Base-by-base conservation (phyloP, 108 stramenopile species). In the Nitzschia sp. region DNA sequence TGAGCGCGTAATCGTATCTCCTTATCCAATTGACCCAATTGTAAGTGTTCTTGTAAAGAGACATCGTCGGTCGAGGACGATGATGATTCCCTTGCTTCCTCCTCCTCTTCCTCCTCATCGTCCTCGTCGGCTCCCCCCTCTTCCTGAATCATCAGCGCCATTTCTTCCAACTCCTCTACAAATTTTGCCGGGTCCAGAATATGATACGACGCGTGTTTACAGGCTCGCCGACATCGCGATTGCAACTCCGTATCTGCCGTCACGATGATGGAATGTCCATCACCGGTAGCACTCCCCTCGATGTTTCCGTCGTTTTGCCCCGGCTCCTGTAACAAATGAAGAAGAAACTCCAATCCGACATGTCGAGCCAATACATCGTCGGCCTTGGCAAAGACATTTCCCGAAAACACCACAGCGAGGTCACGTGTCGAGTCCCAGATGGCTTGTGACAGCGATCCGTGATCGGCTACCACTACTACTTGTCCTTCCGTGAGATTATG, bases 321-420 rank as follows among this genome's bases (percentile, higher is more conserved):
- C 33, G 53, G 50, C 44, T 29, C 55, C 61, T 41, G 38, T 41
- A 41, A 41, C n/a, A n/a, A n/a, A n/a, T n/a, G n/a, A n/a, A n/a
- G n/a, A n/a, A n/a, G n/a, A 41, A 41, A 41, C 13, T 6, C 13
- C 38, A 70, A 70, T 28, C 45, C 52, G 15, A 83, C 67, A 62
- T 74, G 58, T 48, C 75, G 48, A 11, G 85, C 89, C 46, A 90
- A 83, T n/a, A 90, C 78, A 76, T 90, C 89, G 68, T 90, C 89
- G 0, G 89, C 89, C 0, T 84, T 86, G 47, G 68, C 59, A 34
- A 34, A 21, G 38, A 41, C 50, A 19, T 82, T 79, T 9, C 85
- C 85, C 1, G 84, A 73, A 74, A 90, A 87, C 1, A 78, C 74
- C 11, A 81, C 32, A 0, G 80, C 75, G 19, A 81, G 16, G 19